Base-by-base conservation (phyloP, 805 yeast species). In the Candida corydali region DNA sequence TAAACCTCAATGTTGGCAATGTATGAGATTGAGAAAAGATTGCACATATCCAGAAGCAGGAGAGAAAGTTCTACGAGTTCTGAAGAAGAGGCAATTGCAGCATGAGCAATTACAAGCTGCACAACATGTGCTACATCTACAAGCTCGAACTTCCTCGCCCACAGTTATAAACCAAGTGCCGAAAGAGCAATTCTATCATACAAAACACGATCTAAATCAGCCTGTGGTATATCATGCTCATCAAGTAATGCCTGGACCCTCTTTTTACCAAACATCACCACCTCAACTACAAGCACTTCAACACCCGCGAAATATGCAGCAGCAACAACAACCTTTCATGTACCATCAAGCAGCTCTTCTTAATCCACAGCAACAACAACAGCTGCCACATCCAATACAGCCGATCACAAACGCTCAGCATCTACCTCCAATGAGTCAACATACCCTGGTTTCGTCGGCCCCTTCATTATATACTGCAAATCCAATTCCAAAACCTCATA, bases 11-110 rank as follows among this genome's bases (percentile, higher is more conserved):
- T 65, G 71, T 41, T 54, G 64, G 59, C 69, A 61, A 41, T 65
- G 71, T 41, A 47, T 54, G 6, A 44, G 69, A 20, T 50, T 65
- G 25, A 52, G 49, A 24, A 64, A 63, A 36, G 49, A 40, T 12
- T 65, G 71, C 37, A 47, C 47, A 17, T 65, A 65, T 41, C 70
- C 71, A 4, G 45, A 37, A 31, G 50, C 47, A n/a, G 69, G 70
- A 4, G 69, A 65, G 38, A 51, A 51, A 32, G 68, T 64, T 3
- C 39, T 57, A 12, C 38, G 69, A 12, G 63, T 59, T 1, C 47
- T 52, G 22, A 47, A 50, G 24, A 35, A 36, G 41, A 41, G 32
- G 22, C 44, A 40, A 22, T 30, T 26, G 17, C 37, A 23, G 20
- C 33, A 38, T 17, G 30, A 25, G 17, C 33, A 32, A 27, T 28